phyloP scores from a whole-genome alignment of 2,329 filamentous ascomycete species.

The Pyricularia grisea region DNA sequence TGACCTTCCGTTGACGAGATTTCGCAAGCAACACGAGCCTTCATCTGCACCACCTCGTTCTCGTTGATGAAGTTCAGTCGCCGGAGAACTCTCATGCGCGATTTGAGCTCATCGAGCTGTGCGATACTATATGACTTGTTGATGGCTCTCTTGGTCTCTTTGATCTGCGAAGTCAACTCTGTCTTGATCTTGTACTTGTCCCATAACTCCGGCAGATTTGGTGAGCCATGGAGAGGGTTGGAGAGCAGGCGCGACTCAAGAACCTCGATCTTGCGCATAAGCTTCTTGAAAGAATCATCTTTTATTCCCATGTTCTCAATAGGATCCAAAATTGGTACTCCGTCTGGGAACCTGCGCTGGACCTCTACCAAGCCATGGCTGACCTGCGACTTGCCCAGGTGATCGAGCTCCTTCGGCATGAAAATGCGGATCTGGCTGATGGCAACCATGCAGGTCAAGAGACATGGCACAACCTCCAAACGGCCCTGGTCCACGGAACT shows the following conservation, averaged over 20 bases:
- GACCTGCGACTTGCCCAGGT: conserved; percentile 56
- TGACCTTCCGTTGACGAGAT: conserved; percentile 88
- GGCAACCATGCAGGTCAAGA: conserved; percentile 75
- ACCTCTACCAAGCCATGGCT: conserved; percentile 70
- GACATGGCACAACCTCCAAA: conserved; percentile 77
- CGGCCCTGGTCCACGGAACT: conserved; percentile 55
- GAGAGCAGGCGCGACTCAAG: conserved; percentile 81
- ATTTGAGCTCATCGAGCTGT: conserved; percentile 93
- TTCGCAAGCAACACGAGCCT: conserved; percentile 94
- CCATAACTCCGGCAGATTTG: conserved; percentile 74
- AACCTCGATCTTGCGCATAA: conserved; percentile 92
- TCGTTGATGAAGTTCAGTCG: conserved; percentile 95
- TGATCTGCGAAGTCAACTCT: conserved; percentile 67
- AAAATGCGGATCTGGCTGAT: conserved; percentile 79
- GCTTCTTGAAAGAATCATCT: conserved; percentile 87
- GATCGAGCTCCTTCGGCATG: conserved; percentile 65
- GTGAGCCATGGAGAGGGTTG: conserved; percentile 87
- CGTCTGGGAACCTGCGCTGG: conserved; percentile 82
- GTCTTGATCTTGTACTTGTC: conserved; percentile 80
- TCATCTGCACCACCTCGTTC: conserved; percentile 88
- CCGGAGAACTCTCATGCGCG: conserved; percentile 86
- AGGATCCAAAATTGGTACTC: conserved; percentile 79
- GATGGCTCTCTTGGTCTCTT: conserved; percentile 81
- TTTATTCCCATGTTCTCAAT: conserved; percentile 94
- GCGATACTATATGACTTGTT: conserved; percentile 76